These are phyloP conservation scores for Sequoiadendron giganteum DNA, from an alignment of 75 land plant genomes.

Conservation along the genomic window DNA sequence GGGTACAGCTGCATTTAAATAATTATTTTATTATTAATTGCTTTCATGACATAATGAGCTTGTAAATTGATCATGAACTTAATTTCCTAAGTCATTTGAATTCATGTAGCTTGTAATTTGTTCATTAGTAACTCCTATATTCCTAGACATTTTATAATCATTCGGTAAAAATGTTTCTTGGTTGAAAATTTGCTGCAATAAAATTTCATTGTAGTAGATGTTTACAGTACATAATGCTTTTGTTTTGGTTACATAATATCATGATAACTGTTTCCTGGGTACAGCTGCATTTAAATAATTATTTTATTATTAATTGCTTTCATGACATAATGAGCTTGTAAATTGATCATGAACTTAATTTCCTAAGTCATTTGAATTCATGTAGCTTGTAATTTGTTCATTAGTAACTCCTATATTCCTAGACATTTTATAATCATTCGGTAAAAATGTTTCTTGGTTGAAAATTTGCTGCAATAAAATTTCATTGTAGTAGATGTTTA, in stretches of 20 bases:
- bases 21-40: not conserved
- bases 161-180: not conserved
- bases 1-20: too few relatives aligned
- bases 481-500: not conserved
- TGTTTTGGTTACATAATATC: not conserved
- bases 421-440: not conserved
- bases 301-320: not conserved
- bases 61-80: not conserved
- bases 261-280: not conserved
- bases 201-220: not conserved
- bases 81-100: not conserved
- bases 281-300: too few relatives aligned
- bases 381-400: not conserved
- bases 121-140: not conserved
- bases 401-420: not conserved
- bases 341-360: not conserved
- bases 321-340: not conserved
- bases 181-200: not conserved
- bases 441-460: not conserved
- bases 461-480: not conserved
- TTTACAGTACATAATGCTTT: not conserved
- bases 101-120: not conserved
- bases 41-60: not conserved
- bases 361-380: not conserved
- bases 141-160: not conserved